Conservation (phyloP, 139 green algal species). For the Picochlorum sp. region DNA sequence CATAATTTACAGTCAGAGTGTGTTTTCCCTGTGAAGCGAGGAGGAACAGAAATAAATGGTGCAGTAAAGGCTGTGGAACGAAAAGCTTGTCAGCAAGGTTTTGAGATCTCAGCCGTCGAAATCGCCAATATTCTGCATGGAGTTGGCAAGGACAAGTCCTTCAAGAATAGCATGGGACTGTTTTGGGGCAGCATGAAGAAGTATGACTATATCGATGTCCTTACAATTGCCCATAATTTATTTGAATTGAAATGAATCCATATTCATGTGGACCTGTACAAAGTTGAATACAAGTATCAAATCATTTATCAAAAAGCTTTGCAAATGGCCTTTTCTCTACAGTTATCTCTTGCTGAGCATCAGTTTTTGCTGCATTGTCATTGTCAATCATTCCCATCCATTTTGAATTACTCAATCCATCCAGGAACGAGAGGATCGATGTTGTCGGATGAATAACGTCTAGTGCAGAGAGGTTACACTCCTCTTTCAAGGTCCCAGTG, state of each 20-base stretch:
- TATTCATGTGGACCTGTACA: too few relatives aligned
- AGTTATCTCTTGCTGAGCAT: neutral
- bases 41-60: neutral
- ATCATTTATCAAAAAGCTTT: slow-evolving; percentile 9
- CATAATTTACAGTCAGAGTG: slow-evolving; percentile 16
- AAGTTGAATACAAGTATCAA: neutral
- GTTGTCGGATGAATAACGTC: neutral
- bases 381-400: neutral
- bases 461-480: neutral
- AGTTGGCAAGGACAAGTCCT: slow-evolving; percentile 47
- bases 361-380: neutral
- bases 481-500: too few relatives aligned
- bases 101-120: slow-evolving; percentile 10
- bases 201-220: slow-evolving; percentile 41
- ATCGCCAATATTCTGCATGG: slow-evolving; percentile 64
- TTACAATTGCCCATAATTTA: slow-evolving; percentile 1
- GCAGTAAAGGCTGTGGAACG: slow-evolving; percentile 24
- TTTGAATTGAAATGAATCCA: too few relatives aligned
- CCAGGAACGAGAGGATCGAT: slow-evolving; percentile 4
- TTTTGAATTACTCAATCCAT: slow-evolving; percentile 6
- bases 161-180: slow-evolving; percentile 15
- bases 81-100: neutral
- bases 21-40: slow-evolving; percentile 18
- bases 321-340: slow-evolving; percentile 1
- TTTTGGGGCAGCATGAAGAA: slow-evolving; percentile 42